Evolutionary conservation across 768 basidiomycete species (phyloP).

Genomic region (Panus rudis): DNA sequence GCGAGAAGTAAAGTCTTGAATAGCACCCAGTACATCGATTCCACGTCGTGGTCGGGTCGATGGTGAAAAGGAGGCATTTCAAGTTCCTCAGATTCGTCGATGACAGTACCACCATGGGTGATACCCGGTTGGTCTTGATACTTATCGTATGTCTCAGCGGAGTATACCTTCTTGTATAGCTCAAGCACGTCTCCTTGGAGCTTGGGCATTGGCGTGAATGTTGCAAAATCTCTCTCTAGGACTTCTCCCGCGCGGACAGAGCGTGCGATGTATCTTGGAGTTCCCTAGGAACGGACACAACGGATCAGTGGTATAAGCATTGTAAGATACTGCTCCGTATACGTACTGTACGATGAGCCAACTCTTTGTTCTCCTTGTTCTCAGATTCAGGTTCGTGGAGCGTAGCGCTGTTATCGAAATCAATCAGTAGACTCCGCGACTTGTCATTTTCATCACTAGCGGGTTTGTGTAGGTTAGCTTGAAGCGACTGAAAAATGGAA

Average conservation of each 20-base stretch:
- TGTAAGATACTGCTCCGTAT: not conserved
- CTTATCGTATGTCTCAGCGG: slow-evolving; percentile 3
- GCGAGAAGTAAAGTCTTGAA: not conserved
- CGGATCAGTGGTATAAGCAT: not conserved
- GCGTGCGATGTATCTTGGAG: slow-evolving; percentile 10
- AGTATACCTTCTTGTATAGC: slow-evolving; percentile 3
- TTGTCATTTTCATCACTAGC: too few species aligned
- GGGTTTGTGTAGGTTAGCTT: too few species aligned
- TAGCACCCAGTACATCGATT: slow-evolving; percentile 10
- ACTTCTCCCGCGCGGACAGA: not conserved
- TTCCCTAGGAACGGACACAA: not conserved
- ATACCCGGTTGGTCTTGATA: slow-evolving; percentile 1
- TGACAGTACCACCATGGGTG: not conserved
- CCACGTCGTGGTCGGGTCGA: slow-evolving; percentile 10
- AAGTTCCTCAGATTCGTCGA: too few species aligned
- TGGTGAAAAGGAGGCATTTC: too few species aligned
- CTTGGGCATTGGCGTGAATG: slow-evolving; percentile 4
- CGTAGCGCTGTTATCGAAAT: slow-evolving; percentile 4
- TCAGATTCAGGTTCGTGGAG: not conserved
- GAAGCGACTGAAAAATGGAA: too few species aligned
- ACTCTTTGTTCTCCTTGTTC: not conserved
- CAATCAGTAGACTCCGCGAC: slow-evolving; percentile 6
- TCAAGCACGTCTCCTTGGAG: not conserved
- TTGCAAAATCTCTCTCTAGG: not conserved
- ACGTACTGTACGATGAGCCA: not conserved